Evolutionary conservation across 768 basidiomycete species (phyloP).

Genomic region (Clavaria fumosa): DNA sequence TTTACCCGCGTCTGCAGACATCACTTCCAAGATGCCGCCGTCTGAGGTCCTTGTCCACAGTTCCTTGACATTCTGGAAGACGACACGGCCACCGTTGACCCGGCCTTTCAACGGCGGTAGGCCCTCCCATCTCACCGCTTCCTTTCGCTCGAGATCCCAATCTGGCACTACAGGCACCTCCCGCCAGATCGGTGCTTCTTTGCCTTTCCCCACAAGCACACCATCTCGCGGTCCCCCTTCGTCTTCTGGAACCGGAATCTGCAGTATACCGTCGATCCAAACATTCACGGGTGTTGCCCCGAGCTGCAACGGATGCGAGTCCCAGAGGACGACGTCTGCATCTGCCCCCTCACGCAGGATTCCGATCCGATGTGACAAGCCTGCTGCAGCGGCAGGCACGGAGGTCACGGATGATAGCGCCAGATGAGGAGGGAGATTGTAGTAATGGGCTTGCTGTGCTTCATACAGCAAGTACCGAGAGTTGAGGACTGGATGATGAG

Average conservation of each 20-base stretch:
- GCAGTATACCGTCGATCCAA: constrained; percentile 77
- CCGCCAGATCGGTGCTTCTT: constrained; percentile 28
- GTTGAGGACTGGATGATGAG: constrained; percentile 43
- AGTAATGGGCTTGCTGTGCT: constrained; percentile 57
- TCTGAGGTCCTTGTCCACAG: constrained; percentile 25
- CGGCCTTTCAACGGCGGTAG: constrained; percentile 44
- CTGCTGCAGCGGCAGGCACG: constrained; percentile 46
- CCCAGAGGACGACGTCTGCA: constrained; percentile 63
- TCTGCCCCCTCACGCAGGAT: constrained; percentile 40
- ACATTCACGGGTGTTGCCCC: constrained; percentile 63
- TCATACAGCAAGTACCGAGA: constrained; percentile 56
- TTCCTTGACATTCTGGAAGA: constrained; percentile 55
- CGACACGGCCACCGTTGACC: constrained; percentile 20
- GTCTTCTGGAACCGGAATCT: constrained; percentile 36
- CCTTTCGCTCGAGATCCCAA: constrained; percentile 47
- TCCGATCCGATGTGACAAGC: constrained; percentile 67
- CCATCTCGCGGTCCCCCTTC: constrained; percentile 20
- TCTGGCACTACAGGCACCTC: constrained; percentile 39
- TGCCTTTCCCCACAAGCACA: constrained; percentile 29
- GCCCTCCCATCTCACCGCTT: constrained; percentile 49
- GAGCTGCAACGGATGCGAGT: constrained; percentile 57
- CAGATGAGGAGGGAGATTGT: constrained; percentile 39
- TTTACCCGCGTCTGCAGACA: constrained; percentile 12
- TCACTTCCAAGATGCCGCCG: constrained; percentile 20
- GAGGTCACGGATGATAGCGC: constrained; percentile 56